Base-by-base conservation (phyloP, 148 eudicot species). In the Nepenthes gracilis region DNA sequence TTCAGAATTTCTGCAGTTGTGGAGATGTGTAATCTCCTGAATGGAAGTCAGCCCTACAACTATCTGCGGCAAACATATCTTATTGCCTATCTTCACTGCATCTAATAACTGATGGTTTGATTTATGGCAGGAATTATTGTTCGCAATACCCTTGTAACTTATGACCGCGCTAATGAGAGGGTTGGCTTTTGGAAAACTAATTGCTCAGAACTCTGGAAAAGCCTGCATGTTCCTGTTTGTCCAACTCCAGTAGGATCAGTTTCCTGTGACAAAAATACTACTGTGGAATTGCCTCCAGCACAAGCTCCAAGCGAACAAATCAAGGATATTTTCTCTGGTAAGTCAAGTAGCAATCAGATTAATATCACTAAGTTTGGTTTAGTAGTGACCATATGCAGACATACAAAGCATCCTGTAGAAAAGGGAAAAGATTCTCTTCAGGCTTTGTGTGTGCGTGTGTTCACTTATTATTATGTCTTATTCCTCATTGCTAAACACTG, bases 121-220 rank as follows among this genome's bases (percentile, higher is more conserved):
- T 63, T 57, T 63, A n/a, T 32, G 8, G 47, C 76, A 84, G 90
- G 86, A 43, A 84, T 84, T 40, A 43, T 84, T 70, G 86, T 81
- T 51, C 84, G 84, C 63, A 81, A 84, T 72, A 84, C 84, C 50
- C 81, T 84, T 59, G 86, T 84, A 58, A 77, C 70, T 48, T 84
- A 84, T 77, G 90, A 84, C 35, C 81, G 90, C 33, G 78, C 64
- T 59, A 81, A 81, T 70, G 78, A 81, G 55, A 81, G 65, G 63
- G 69, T 84, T 23, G 90, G 90, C 36, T 81, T 84, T 63, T 84
- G 76, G 84, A 84, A 81, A 81, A 84, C 86, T 14, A 84, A 81
- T 70, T 84, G 90, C 72, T 74, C 90, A 32, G 82, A 84, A 47
- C 68, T 84, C 57, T 81, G 86, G 86, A 77, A 75, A 61, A 77